Percentiles rank a stretch among this genome's conserved stretches.
Evolutionary conservation across 495 filamentous ascomycete species (phyloP).

Genomic region (Neohortaea acidophila): DNA sequence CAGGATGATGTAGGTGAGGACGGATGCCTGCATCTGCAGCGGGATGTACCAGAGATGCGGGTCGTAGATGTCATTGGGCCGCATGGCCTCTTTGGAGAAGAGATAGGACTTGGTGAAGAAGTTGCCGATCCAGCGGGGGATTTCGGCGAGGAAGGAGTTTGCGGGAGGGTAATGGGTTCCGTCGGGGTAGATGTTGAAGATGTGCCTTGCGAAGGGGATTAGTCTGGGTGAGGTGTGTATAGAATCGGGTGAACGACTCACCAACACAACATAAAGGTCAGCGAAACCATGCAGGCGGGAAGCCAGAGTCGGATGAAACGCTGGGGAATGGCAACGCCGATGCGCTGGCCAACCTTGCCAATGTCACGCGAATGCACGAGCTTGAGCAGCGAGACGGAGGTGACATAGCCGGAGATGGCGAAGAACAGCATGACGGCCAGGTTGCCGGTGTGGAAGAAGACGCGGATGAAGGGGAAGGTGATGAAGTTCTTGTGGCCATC

Average conservation of each 20-base stretch:
- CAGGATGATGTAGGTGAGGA: slow-evolving; percentile 10
- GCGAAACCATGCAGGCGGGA: slow-evolving; percentile 33
- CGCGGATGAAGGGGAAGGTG: no score
- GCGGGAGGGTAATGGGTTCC: no score
- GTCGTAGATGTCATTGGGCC: no score
- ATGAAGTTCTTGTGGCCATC: no score
- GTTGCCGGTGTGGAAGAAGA: no score
- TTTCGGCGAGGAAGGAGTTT: no score
- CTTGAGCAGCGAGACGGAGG: slow-evolving; percentile 35
- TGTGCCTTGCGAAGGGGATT: slow-evolving; percentile 35
- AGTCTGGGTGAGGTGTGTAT: slow-evolving; percentile 33
- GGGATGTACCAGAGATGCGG: slow-evolving; percentile 18
- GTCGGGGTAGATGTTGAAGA: slow-evolving; percentile 33
- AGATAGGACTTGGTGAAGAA: no score
- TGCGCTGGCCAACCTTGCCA: slow-evolving; percentile 21
- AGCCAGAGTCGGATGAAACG: slow-evolving; percentile 33
- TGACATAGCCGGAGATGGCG: slow-evolving; percentile 34
- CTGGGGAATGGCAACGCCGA: slow-evolving; percentile 32
- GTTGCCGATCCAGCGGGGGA: no score
- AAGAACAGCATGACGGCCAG: slow-evolving; percentile 52
- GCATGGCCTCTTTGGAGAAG: no score
- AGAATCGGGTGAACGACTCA: slow-evolving; percentile 34
- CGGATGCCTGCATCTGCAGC: slow-evolving; percentile 15
- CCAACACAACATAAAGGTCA: no score
- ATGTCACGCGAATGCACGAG: slow-evolving; percentile 36